Evolutionary conservation across 345 rosid genomes (phyloP).

Genomic region (Euclidium syriacum): DNA sequence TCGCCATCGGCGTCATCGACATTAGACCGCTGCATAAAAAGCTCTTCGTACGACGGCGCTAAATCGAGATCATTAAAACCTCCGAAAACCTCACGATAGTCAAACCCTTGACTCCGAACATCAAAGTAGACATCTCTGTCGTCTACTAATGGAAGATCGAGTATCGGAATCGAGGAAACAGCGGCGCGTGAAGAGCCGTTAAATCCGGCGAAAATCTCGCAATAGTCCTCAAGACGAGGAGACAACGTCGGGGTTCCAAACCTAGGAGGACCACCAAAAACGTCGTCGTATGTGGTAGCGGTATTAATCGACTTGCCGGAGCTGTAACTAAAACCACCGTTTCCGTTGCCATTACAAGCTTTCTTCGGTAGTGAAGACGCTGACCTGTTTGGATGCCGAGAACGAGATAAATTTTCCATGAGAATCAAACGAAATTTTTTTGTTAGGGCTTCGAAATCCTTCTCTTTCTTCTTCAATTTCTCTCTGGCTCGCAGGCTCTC

Average conservation of each 20-base stretch:
- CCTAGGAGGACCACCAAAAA: constrained; percentile 66
- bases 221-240: constrained; percentile 78
- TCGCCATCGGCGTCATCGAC: constrained; percentile 38
- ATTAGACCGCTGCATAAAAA: constrained; percentile 35
- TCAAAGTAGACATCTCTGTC: constrained; percentile 52
- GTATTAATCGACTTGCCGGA: constrained; percentile 24
- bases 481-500: neutral
- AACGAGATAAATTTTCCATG: constrained; percentile 68
- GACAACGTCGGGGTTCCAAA: constrained; percentile 55
- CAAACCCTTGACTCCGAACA: constrained; percentile 54
- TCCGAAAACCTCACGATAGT: constrained; percentile 77
- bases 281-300: constrained; percentile 57
- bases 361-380: constrained; percentile 28
- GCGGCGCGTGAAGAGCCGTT: constrained; percentile 60
- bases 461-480: constrained; percentile 13
- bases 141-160: constrained; percentile 67
- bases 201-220: constrained; percentile 74
- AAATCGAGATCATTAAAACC: constrained; percentile 51
- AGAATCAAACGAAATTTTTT: constrained; percentile 21
- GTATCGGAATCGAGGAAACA: constrained; percentile 74
- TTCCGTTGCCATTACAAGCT: constrained; percentile 23
- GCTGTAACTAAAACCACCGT: constrained; percentile 13
- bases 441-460: constrained; percentile 24
- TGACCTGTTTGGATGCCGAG: constrained; percentile 41
- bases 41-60: constrained; percentile 59